Evolutionary conservation across 2,329 filamentous ascomycete genomes (phyloP).

Genomic region (Aphanocladium album): DNA sequence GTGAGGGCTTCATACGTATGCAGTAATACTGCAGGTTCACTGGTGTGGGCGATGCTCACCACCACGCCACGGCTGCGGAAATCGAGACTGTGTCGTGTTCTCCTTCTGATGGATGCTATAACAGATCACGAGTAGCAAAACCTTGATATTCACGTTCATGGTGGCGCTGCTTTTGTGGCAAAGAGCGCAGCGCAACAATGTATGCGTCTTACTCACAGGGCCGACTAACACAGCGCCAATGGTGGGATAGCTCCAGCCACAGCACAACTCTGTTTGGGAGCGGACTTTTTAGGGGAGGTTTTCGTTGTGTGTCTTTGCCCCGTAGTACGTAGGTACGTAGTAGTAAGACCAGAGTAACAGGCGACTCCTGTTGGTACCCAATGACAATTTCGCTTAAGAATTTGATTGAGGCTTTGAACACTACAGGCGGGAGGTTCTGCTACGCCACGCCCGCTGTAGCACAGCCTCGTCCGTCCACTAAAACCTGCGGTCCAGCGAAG

Average conservation of each 20-base stretch:
- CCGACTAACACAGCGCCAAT: not conserved
- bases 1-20: too few relatives aligned
- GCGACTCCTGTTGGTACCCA: too few relatives aligned
- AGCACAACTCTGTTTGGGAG: not conserved
- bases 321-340: not conserved
- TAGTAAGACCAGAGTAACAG: not conserved
- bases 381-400: too few relatives aligned
- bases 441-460: not conserved
- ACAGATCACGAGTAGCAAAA: too few relatives aligned
- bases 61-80: too few relatives aligned
- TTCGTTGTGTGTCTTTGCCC: not conserved
- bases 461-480: not conserved
- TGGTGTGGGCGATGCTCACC: too few relatives aligned
- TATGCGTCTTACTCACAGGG: slow-evolving; percentile 2
- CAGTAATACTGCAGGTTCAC: too few relatives aligned
- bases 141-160: not conserved
- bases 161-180: slow-evolving; percentile 1
- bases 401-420: too few relatives aligned
- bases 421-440: not conserved
- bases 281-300: not conserved
- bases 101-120: too few relatives aligned
- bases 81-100: too few relatives aligned
- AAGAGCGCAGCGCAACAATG: not conserved
- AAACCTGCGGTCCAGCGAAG: not conserved
- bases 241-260: not conserved